A percentile compares a stretch with the other conserved stretches of the same genome.
These are phyloP conservation scores for Saccharomycopsis vini DNA, from an alignment of 805 yeast genomes.

Conservation along the genomic window DNA sequence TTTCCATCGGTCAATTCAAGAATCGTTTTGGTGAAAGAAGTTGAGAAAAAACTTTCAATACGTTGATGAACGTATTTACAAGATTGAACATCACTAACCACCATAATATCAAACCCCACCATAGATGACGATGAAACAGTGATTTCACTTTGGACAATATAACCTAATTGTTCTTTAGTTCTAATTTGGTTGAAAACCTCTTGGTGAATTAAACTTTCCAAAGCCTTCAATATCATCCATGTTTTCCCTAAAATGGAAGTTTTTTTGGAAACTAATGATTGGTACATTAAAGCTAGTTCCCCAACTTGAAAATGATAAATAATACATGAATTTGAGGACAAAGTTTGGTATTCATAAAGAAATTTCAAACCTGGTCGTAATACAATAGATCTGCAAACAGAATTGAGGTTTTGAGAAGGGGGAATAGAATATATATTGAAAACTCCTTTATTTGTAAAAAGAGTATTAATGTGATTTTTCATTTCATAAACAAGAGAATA, in stretches of 20 bases:
- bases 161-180: conserved; percentile 92
- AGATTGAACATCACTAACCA: conserved; percentile 71
- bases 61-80: conserved; percentile 68
- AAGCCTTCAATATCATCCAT: conserved; percentile 46
- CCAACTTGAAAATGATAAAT: conserved; percentile 72
- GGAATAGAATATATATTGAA: no score
- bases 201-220: conserved; percentile 68
- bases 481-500: no score
- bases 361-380: conserved; percentile 32
- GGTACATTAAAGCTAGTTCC: no score
- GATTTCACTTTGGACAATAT: conserved; percentile 78
- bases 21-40: conserved; percentile 36
- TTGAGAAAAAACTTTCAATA: conserved; percentile 55
- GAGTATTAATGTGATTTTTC: no score
- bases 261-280: no score
- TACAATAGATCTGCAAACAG: conserved; percentile 31
- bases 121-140: conserved; percentile 24
- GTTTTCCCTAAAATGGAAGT: no score
- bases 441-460: no score
- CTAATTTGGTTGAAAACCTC: conserved; percentile 86
- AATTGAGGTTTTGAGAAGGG: conserved; percentile 1
- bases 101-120: conserved; percentile 55
- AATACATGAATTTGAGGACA: conserved; percentile 75
- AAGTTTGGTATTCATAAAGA: conserved; percentile 41
- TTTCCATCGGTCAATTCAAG: conserved; percentile 50